A percentile compares a stretch with the other conserved stretches of the same genome.
Evolutionary conservation across 108 stramenopile species (phyloP).

Genomic region (Cyclostephanos tholiformis): DNA sequence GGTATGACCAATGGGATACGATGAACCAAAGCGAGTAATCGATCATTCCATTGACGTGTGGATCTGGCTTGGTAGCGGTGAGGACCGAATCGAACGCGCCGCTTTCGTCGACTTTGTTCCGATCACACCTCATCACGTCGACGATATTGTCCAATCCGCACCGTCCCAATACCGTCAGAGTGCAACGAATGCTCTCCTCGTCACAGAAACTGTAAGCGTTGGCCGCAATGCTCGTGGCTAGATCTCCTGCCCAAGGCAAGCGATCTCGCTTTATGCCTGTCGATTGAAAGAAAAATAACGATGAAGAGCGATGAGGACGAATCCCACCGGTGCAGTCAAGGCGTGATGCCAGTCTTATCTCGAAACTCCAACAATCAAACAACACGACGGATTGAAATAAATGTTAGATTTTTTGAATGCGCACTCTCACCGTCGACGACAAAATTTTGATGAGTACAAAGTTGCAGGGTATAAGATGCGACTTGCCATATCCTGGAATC

Average conservation of each 20-base stretch:
- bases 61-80: constrained; percentile 8
- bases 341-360: no score
- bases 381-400: background rate
- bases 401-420: background rate
- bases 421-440: constrained; percentile 36
- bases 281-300: background rate
- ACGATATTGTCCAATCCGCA: constrained; percentile 30
- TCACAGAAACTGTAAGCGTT: constrained; percentile 33
- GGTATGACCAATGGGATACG: constrained; percentile 43
- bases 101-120: background rate
- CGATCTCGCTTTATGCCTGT: constrained; percentile 46
- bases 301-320: background rate
- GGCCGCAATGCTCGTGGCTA: constrained; percentile 40
- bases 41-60: constrained; percentile 49
- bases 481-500: constrained; percentile 39
- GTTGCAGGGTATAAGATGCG: constrained; percentile 30
- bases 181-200: constrained; percentile 30
- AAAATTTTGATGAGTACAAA: constrained; percentile 42
- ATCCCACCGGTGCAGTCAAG: no score
- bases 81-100: background rate
- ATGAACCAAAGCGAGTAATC: constrained; percentile 52
- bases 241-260: constrained; percentile 51
- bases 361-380: no score
- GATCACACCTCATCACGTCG: background rate
- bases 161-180: constrained; percentile 42